Evolutionary conservation across 805 yeast species (phyloP), one percentile per base, ranked within the genome.

Genomic region (Sungouiozyma intestinalis): DNA sequence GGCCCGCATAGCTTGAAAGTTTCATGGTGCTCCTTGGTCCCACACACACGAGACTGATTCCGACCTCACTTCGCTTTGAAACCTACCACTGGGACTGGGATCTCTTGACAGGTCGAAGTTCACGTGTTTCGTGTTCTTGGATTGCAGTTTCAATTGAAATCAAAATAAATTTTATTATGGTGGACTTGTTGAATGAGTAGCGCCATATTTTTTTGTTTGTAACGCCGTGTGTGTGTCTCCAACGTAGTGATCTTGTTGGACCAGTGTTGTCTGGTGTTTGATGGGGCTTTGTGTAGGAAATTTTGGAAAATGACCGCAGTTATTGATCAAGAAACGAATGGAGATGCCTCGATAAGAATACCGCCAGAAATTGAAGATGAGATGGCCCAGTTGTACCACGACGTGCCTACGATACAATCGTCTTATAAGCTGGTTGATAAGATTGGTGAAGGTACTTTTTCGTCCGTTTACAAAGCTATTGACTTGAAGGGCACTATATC

Each of bases 371-470:
- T 76, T 3, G 59, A 72, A 29, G 77, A 72, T 45, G 86, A 80
- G 48, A 76, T 79, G 72, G 64, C 66, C 34, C 67, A 66, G 40
- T 65, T 80, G 9, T 73, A 73, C 40, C 65, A 64, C 31, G 68
- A 75, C 21, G 80, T 85, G 50, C 75, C 76, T 2, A 68, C 68
- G 0, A 60, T 85, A 32, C 60, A 57, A 16, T 46, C 38, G 31
- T 53, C 50, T 3, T 76, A 72, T 50, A 58, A 59, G 36, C 52
- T 75, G 16, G 43, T 69, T 3, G 67, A 67, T 40, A 71, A 72
- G 53, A 72, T 84, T 48, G 94, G 94, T 14, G 92, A 84, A 58
- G 94, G 94, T 20, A 88, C 94, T 0, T 84, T 84, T 50, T 81
- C 88, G 2, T 71, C 76, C 11, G 94, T 84, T 14, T 79, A 79